phyloP scores from a whole-genome alignment of 805 yeast genomes.

The Sugiyamaella floridensis region DNA sequence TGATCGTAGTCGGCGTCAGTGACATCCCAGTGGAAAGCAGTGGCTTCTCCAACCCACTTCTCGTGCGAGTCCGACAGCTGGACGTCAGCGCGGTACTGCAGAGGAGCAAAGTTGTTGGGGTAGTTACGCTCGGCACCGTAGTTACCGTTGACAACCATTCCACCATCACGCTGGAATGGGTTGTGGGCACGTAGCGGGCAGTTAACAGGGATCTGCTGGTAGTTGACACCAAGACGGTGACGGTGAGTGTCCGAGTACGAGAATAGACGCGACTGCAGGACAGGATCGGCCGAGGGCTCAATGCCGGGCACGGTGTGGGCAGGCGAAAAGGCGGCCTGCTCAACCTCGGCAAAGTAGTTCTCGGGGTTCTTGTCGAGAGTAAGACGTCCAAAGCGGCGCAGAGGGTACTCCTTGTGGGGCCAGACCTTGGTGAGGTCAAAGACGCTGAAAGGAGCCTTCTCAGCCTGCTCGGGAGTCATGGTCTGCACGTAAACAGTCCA shows the following conservation, averaged over 20 bases:
- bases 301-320: conserved; percentile 66
- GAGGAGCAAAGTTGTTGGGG: conserved; percentile 38
- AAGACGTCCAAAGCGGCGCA: conserved; percentile 49
- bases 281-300: conserved; percentile 74
- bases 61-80: conserved; percentile 50
- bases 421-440: conserved; percentile 52
- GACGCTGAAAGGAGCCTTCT: conserved; percentile 41
- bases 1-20: conserved; percentile 66
- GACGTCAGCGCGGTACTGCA: conserved; percentile 25
- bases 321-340: conserved; percentile 63
- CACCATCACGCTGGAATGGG: conserved; percentile 59
- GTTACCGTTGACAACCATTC: conserved; percentile 40
- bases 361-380: conserved; percentile 49
- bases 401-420: conserved; percentile 52
- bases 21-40: conserved; percentile 80
- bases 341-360: conserved; percentile 47
- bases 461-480: conserved; percentile 53
- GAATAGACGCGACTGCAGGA: conserved; percentile 66
- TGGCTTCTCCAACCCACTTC: conserved; percentile 74
- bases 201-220: conserved; percentile 61
- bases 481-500: conserved; percentile 52
- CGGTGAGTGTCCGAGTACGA: conserved; percentile 74
- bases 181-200: conserved; percentile 44
- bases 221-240: conserved; percentile 66
- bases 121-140: conserved; percentile 48